Evolutionary conservation across 257 asterid species (phyloP).

Genomic region (Oldenlandia corymbosa): DNA sequence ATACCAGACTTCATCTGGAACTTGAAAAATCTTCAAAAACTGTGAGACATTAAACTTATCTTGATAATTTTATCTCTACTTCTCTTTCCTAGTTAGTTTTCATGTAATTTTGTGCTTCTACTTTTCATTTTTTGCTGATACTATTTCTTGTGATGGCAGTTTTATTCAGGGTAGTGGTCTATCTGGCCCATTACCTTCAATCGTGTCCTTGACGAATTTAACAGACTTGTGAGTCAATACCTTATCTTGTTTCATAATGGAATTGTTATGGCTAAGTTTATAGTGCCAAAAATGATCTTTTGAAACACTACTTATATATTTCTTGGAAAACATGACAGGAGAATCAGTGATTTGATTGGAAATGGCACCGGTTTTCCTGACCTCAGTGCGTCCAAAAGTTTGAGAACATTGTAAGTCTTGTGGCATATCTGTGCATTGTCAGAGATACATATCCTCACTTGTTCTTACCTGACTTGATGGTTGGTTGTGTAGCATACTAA

Average conservation of each 20-base stretch:
- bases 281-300: not conserved
- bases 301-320: not conserved
- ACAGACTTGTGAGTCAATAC: constrained; percentile 52
- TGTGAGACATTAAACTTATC: constrained; percentile 36
- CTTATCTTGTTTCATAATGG: not conserved
- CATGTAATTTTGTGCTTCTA: not conserved
- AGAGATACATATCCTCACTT: not conserved
- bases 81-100: not conserved
- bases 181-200: constrained; percentile 56
- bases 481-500: constrained; percentile 47
- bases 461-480: constrained; percentile 11
- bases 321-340: constrained; percentile 42
- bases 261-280: not conserved
- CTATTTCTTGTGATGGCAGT: constrained; percentile 28
- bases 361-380: constrained; percentile 48
- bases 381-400: constrained; percentile 25
- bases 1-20: constrained; percentile 50
- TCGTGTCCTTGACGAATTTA: constrained; percentile 50
- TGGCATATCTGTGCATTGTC: not conserved
- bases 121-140: too few species aligned
- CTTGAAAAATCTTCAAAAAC: constrained; percentile 42
- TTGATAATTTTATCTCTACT: not conserved
- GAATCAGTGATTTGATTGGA: constrained; percentile 66
- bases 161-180: constrained; percentile 65
- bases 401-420: constrained; percentile 48